These are phyloP conservation scores for Pseudonitzschia pungens DNA, from an alignment of 108 stramenopile species.

Conservation along the genomic window DNA sequence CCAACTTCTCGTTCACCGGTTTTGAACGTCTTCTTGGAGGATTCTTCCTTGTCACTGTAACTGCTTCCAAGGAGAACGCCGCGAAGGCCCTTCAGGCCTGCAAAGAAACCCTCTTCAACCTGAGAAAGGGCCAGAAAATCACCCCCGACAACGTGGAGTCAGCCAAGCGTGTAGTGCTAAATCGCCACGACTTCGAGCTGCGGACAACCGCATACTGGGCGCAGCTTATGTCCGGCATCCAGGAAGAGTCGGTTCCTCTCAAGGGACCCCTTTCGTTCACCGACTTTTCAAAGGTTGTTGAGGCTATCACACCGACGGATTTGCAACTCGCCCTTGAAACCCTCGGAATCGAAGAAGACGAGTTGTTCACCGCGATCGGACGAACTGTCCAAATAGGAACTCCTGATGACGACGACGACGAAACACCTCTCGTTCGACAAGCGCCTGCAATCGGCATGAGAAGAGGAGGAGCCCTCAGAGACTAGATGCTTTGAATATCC, in stretches of 20 bases:
- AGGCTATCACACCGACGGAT: slow-evolving; percentile 85
- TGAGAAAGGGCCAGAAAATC: slow-evolving; percentile 72
- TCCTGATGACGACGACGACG: slow-evolving; percentile 54
- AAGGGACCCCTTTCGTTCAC: slow-evolving; percentile 91
- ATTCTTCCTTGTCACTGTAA: slow-evolving; percentile 95
- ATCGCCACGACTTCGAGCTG: slow-evolving; percentile 91
- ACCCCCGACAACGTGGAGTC: slow-evolving; percentile 93
- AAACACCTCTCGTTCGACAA: slow-evolving; percentile 67
- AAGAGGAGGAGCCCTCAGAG: slow-evolving; percentile 79
- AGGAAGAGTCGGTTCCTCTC: slow-evolving; percentile 88
- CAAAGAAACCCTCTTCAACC: slow-evolving; percentile 85
- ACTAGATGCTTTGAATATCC: slow-evolving; percentile 20
- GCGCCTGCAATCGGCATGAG: slow-evolving; percentile 87
- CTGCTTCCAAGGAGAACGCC: slow-evolving; percentile 94
- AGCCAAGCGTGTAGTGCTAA: slow-evolving; percentile 92
- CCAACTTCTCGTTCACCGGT: slow-evolving; percentile 91
- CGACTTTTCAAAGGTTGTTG: slow-evolving; percentile 88
- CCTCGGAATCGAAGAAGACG: slow-evolving; percentile 70
- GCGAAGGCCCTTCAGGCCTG: slow-evolving; percentile 91
- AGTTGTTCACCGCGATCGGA: slow-evolving; percentile 87
- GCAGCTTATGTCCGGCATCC: slow-evolving; percentile 91
- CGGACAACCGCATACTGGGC: slow-evolving; percentile 89
- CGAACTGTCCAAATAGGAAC: slow-evolving; percentile 50
- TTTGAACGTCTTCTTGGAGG: slow-evolving; percentile 92
- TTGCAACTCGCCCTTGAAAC: slow-evolving; percentile 82